Base-by-base conservation (phyloP, 2,329 filamentous ascomycete genomes). In the Cadophora gregata region DNA sequence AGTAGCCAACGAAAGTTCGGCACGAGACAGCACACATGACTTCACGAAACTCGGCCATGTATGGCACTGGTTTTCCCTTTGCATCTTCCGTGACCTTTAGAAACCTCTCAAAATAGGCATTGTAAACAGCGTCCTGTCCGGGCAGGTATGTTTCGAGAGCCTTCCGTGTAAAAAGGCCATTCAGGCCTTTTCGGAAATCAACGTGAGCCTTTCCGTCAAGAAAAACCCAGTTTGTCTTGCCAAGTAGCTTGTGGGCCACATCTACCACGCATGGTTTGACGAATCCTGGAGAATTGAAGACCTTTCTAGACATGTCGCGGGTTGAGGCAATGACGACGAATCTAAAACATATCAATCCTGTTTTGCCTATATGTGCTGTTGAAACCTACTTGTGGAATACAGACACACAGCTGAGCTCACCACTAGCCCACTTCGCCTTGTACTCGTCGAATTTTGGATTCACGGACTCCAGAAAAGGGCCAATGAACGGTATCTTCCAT, bases 241-340 rank as follows among this genome's bases (percentile, higher is more conserved):
- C 92, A 62, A 99, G 88, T 60, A 99, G 91, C 83, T 98, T 98
- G 81, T 93, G 90, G 24, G 96, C 96, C 67, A 90, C 89, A 78
- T 98, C 95, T 70, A 99, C 96, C 69, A 99, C 94, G 77, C 94
- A 98, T 50, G 96, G 96, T 83, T 97, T 97, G 78, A 97, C 93
- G 77, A 90, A 98, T 61, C 82, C 79, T 29, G 96, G 96, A 24
- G 94, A 96, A 81, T 97, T 98, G 86, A 98, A 94, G 74, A 98
- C 90, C 80, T 98, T 98, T 75, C 95, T 91, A 66, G 95, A 91
- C 87, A 98, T 93, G 78, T 98, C 96, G 76, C 96, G 93, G 62
- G 91, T 93, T 21, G 94, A 96, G 38, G 94, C 95, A 78, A 99
- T 97, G 65, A 99, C 93, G 71, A 98, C 96, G 79, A 99, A 99